These are phyloP conservation scores for Saccharomyces kudriavzevii DNA, from an alignment of 805 yeast genomes.

Conservation along the genomic window DNA sequence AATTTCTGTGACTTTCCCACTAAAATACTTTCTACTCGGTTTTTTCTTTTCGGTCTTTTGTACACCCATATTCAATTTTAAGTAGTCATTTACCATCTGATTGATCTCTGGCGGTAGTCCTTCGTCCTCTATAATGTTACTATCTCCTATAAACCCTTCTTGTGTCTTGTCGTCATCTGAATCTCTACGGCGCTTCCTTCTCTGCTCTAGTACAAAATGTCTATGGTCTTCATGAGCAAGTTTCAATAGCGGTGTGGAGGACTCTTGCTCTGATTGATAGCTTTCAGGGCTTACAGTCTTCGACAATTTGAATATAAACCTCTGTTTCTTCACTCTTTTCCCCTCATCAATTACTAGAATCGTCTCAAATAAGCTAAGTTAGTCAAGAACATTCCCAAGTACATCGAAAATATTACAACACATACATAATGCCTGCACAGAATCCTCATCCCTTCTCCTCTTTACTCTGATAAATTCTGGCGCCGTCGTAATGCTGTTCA, in stretches of 20 bases:
- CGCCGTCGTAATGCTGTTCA: conserved; percentile 5
- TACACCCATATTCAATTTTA: conserved; percentile 33
- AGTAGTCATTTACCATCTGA: conserved; percentile 64
- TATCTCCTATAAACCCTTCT: background rate
- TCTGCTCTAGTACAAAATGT: conserved; percentile 27
- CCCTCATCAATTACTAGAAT: conserved; percentile 28
- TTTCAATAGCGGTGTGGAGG: conserved; percentile 22
- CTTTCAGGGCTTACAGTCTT: conserved; percentile 36
- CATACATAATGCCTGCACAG: conserved; percentile 66
- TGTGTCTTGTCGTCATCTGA: conserved; percentile 11
- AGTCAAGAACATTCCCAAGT: background rate
- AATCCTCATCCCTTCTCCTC: conserved; percentile 79
- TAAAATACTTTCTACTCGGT: conserved; percentile 19
- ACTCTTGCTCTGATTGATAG: conserved; percentile 20
- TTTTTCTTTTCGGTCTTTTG: conserved; percentile 16
- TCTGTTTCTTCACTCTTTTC: conserved; percentile 28
- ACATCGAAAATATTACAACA: background rate
- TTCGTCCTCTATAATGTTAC: conserved; percentile 3
- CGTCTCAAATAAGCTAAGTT: background rate
- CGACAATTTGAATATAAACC: conserved; percentile 39
- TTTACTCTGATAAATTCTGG: conserved; percentile 77
- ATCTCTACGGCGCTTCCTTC: conserved; percentile 21
- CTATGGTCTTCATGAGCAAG: conserved; percentile 16
- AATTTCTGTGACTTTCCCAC: conserved; percentile 10
- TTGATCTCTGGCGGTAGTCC: conserved; percentile 53